These are phyloP conservation scores for Globisporangium perplexum DNA, from an alignment of 352 stramenopile species.

Conservation along the genomic window DNA sequence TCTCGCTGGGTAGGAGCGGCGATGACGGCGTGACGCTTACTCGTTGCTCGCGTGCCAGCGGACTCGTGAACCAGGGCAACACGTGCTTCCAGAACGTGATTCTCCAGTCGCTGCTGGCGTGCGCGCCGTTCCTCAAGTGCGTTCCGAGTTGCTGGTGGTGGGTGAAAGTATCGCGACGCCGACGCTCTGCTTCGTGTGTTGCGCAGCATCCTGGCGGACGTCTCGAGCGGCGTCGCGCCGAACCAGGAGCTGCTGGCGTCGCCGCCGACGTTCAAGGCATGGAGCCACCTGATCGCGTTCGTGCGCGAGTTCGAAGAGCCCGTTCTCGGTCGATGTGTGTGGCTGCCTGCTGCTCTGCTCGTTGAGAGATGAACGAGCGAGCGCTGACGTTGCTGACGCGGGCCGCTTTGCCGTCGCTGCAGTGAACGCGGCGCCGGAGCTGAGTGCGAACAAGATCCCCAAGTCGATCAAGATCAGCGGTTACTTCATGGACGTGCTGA, in stretches of 20 bases:
- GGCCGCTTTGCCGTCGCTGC: conserved; percentile 4
- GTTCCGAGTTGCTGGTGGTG: conserved; percentile 5
- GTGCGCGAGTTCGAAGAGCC: conserved; percentile 80
- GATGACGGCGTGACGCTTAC: neutral
- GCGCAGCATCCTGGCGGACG: conserved; percentile 53
- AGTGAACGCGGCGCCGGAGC: conserved; percentile 12
- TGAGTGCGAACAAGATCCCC: conserved; percentile 34
- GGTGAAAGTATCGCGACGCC: neutral
- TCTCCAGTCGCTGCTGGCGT: conserved; percentile 75
- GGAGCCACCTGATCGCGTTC: conserved; percentile 76
- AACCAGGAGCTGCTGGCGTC: conserved; percentile 38
- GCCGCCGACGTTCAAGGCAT: conserved; percentile 54
- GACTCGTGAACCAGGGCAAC: conserved; percentile 82
- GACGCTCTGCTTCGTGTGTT: neutral
- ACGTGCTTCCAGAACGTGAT: conserved; percentile 89
- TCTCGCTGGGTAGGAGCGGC: neutral
- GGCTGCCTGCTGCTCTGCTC: neutral
- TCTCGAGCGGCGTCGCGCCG: conserved; percentile 42
- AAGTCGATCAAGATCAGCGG: conserved; percentile 76
- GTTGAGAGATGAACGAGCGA: too few relatives aligned
- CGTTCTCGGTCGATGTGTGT: conserved; percentile 58
- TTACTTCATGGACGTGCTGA: conserved; percentile 80
- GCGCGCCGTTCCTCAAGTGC: conserved; percentile 77
- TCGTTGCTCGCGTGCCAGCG: conserved; percentile 18
- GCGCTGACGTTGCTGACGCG: neutral